phyloP scores from a whole-genome alignment of 345 rosid species.

The Brassica cretica region DNA sequence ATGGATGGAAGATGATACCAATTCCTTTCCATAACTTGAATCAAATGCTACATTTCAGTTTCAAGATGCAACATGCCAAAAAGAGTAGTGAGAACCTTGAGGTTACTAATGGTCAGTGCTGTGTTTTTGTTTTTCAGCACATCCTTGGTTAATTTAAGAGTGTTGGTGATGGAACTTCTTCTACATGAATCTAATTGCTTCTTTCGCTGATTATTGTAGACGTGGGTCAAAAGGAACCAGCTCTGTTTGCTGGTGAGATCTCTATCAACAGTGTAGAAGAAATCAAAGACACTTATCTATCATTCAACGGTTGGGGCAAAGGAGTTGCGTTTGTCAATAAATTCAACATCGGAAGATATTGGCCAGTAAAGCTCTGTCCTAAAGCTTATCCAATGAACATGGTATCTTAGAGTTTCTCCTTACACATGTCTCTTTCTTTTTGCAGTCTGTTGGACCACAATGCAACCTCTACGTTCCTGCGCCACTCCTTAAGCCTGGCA shows the following conservation, averaged over 20 bases:
- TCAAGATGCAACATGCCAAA: conserved; percentile 38
- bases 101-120: conserved; percentile 42
- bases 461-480: conserved; percentile 85
- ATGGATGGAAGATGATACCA: conserved; percentile 77
- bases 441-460: conserved; percentile 85
- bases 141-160: neutral
- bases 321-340: conserved; percentile 76
- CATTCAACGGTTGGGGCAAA: conserved; percentile 83
- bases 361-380: conserved; percentile 60
- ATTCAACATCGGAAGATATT: conserved; percentile 87
- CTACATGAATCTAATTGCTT: conserved; percentile 15
- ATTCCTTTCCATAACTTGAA: conserved; percentile 76
- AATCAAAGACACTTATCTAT: conserved; percentile 73
- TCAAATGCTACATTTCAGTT: conserved; percentile 46
- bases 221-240: conserved; percentile 53
- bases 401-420: conserved; percentile 4
- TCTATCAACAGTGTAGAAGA: conserved; percentile 44
- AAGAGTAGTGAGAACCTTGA: conserved; percentile 33
- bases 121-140: neutral
- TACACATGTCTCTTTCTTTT: neutral
- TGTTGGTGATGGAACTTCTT: neutral
- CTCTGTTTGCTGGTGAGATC: conserved; percentile 65
- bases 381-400: neutral
- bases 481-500: conserved; percentile 65
- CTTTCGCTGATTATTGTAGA: conserved; percentile 44